Evolutionary conservation across 1,284 basidiomycete genomes (phyloP), one percentile per base, ranked within the genome.

Genomic region (Trichosporon sp.): DNA sequence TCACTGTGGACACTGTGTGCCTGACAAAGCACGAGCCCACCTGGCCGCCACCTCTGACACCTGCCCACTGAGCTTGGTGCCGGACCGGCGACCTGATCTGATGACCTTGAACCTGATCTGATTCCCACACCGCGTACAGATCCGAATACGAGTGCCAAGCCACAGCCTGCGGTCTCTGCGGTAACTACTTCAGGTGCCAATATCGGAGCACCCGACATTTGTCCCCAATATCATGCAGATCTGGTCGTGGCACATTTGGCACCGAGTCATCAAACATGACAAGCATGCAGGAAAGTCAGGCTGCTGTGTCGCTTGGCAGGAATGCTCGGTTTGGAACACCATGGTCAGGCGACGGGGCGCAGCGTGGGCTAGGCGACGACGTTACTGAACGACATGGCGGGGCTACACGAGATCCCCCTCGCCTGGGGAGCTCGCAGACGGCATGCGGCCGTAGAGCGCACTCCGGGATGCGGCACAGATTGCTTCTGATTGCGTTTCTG

Each of bases 101-200:
- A 12, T 12, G 8, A 40, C 38, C 38, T 26, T 40, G 10, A 12
- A n/a, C 43, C 51, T 54, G 51, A 54, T 54, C 51, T 54, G 51
- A 54, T 54, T 54, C 51, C 51, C 51, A 54, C 51, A 54, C 51
- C 19, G 21, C 19, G 51, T 16, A 54, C 51, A 26, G 51, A 54
- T 54, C 51, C 21, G 16, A 54, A n/a, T 16, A 7, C 51, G 26
- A 21, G 11, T 11, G 51, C 51, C 21, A 54, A 26, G 51, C 51
- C 51, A 54, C n/a, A 19, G 21, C 51, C 19, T 21, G 38, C 38
- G 38, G 38, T 12, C 38, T 40, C 38, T 40, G 38, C 35, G 35
- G 35, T 37, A 37, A 26, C 26, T 26, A 26, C 35, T 10, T 5
- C 35, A 37, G 35, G 35, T 37, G 8, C 35, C 2, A 1, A 54